Evolutionary conservation across 129 eudicot species (phyloP).

Genomic region (Logfia minima): DNA sequence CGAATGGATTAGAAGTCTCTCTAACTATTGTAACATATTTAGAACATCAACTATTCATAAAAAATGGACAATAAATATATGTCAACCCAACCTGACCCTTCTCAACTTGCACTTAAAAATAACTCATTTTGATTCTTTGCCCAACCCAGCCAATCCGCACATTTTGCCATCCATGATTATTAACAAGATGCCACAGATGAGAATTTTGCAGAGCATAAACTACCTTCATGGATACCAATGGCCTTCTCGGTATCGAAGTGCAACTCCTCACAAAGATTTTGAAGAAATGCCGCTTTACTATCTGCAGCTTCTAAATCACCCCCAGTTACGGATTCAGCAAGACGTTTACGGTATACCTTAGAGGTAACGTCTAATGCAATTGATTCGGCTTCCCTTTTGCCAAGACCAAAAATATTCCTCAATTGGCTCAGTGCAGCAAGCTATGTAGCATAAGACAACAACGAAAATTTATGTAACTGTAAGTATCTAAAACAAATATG

Average conservation of each 20-base stretch:
- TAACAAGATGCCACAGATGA: background rate
- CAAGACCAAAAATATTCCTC: slow-evolving; percentile 87
- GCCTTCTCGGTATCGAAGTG: slow-evolving; percentile 87
- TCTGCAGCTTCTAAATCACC: slow-evolving; percentile 78
- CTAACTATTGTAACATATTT: background rate
- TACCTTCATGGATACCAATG: slow-evolving; percentile 88
- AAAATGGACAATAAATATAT: background rate
- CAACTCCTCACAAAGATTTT: slow-evolving; percentile 80
- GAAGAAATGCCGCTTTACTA: slow-evolving; percentile 97
- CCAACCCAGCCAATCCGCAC: background rate
- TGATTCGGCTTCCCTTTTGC: slow-evolving; percentile 84
- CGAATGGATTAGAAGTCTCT: background rate
- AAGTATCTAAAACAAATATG: background rate
- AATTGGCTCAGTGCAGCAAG: slow-evolving; percentile 81
- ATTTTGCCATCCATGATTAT: background rate
- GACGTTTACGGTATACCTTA: slow-evolving; percentile 75
- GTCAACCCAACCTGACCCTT: background rate
- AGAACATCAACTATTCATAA: background rate
- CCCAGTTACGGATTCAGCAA: slow-evolving; percentile 71
- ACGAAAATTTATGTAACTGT: background rate
- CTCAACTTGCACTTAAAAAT: background rate
- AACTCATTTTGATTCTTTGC: background rate
- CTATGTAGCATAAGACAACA: slow-evolving; percentile 36
- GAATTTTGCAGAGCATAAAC: background rate
- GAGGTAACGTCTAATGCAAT: slow-evolving; percentile 72